Percentiles rank a stretch among this genome's conserved stretches.
Conservation (phyloP, 176 grass and related monocot genomes). For the Aegilops sharonensis region DNA sequence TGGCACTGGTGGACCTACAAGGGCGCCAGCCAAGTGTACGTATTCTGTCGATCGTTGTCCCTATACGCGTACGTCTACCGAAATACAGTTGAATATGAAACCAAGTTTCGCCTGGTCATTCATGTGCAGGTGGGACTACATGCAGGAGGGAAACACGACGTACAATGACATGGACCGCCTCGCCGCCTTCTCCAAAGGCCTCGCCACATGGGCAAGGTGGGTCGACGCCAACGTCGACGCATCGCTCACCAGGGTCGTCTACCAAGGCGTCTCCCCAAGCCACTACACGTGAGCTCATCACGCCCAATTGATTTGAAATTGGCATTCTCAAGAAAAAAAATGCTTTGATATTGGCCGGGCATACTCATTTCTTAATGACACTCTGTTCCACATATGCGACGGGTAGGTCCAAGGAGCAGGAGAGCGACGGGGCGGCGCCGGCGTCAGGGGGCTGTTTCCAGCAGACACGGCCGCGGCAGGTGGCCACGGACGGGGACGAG, state of each 20-base stretch:
- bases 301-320: no score
- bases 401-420: constrained; percentile 19
- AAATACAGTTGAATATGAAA: neutral
- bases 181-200: constrained; percentile 46
- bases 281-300: constrained; percentile 60
- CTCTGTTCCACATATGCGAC: no score
- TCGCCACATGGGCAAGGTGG: constrained; percentile 56
- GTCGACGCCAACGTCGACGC: constrained; percentile 44
- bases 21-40: constrained; percentile 47
- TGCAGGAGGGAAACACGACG: constrained; percentile 35
- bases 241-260: constrained; percentile 45
- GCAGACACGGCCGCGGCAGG: constrained; percentile 54
- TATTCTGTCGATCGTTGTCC: no score
- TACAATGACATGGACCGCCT: constrained; percentile 53
- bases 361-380: no score
- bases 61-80: neutral
- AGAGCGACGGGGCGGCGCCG: neutral
- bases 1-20: constrained; percentile 71
- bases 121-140: constrained; percentile 53
- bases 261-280: constrained; percentile 61
- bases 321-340: no score
- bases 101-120: no score
- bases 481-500: constrained; percentile 24
- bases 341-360: no score
- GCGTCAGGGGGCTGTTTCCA: constrained; percentile 31